Conservation (phyloP, 1,139 yeast genomes). For the Pichia sp. region DNA sequence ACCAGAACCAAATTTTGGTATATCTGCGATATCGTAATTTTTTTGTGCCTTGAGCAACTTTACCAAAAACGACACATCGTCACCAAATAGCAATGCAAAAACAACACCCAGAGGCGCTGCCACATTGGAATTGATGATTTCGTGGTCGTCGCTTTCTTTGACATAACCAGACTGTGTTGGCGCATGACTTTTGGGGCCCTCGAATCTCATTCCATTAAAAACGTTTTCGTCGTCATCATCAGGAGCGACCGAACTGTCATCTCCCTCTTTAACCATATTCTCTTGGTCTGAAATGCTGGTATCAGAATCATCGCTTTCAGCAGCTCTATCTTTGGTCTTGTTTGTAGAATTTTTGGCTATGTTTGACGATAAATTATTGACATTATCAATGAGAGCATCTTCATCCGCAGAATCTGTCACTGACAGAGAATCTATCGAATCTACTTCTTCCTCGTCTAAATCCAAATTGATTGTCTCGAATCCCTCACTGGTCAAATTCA, state of each 20-base stretch:
- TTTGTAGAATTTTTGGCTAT: not conserved
- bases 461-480: slow-evolving; percentile 14
- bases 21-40: slow-evolving; percentile 56
- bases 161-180: slow-evolving; percentile 45
- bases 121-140: slow-evolving; percentile 46
- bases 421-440: slow-evolving; percentile 15
- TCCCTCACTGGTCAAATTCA: slow-evolving; percentile 10
- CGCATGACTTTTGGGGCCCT: slow-evolving; percentile 51
- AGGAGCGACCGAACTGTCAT: slow-evolving; percentile 2
- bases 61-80: slow-evolving; percentile 51
- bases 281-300: slow-evolving; percentile 22
- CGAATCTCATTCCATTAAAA: slow-evolving; percentile 28
- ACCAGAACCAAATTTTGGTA: slow-evolving; percentile 41
- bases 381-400: slow-evolving; percentile 11
- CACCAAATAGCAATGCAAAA: slow-evolving; percentile 63
- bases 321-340: not conserved
- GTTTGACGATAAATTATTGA: no score
- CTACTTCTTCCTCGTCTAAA: slow-evolving; percentile 22
- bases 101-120: slow-evolving; percentile 83
- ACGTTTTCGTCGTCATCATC: slow-evolving; percentile 33
- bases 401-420: slow-evolving; percentile 13
- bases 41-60: slow-evolving; percentile 58
- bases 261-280: slow-evolving; percentile 31
- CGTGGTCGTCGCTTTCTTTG: slow-evolving; percentile 51
- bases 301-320: slow-evolving; percentile 12